These are phyloP conservation scores for Colletotrichum simmondsii DNA, from an alignment of 2,329 filamentous ascomycete genomes.

Conservation along the genomic window DNA sequence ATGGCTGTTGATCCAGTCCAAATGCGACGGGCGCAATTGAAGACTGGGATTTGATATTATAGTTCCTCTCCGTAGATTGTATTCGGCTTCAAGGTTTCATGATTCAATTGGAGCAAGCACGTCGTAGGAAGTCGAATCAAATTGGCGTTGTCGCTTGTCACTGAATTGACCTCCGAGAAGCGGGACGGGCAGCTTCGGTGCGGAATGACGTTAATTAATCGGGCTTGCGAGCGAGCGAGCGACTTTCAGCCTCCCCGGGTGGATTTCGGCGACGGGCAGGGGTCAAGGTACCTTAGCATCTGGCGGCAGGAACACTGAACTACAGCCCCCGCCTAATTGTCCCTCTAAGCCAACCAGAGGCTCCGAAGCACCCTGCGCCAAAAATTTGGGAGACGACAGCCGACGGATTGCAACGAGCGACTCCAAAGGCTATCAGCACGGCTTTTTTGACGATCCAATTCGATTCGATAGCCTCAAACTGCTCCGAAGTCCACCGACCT, in stretches of 20 bases:
- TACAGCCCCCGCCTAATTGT: background rate
- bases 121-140: slow-evolving; percentile 12
- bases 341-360: slow-evolving; percentile 19
- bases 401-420: background rate
- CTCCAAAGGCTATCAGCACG: background rate
- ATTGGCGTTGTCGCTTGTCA: slow-evolving; percentile 10
- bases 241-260: slow-evolving; percentile 34
- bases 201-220: slow-evolving; percentile 33
- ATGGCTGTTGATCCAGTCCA: slow-evolving; percentile 31
- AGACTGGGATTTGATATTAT: background rate
- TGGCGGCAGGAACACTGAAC: background rate
- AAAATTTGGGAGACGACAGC: slow-evolving; percentile 26
- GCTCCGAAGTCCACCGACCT: slow-evolving; percentile 36
- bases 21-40: slow-evolving; percentile 17
- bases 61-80: background rate
- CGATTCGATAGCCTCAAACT: background rate
- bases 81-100: slow-evolving; percentile 29
- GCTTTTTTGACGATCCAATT: background rate
- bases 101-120: slow-evolving; percentile 1
- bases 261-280: slow-evolving; percentile 26
- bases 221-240: slow-evolving; percentile 12
- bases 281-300: background rate
- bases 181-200: slow-evolving; percentile 24
- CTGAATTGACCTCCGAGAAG: slow-evolving; percentile 15
- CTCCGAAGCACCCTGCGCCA: slow-evolving; percentile 3